A percentile compares a stretch with the other conserved stretches of the same genome.
phyloP scores from a whole-genome alignment of 176 grass and related monocot species.

The Alloteropsis semialata region DNA sequence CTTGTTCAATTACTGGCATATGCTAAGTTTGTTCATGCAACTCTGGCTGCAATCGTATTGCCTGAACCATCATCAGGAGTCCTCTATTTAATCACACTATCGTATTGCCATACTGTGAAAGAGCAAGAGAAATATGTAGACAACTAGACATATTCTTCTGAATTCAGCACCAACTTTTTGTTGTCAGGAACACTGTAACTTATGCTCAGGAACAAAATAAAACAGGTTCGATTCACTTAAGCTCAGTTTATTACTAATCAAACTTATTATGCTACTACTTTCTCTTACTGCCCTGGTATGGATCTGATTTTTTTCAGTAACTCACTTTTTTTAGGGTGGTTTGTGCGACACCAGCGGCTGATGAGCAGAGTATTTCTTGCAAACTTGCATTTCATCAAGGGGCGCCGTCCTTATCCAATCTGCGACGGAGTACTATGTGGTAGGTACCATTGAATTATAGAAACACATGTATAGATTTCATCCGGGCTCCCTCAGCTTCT shows the following conservation, averaged over 20 bases:
- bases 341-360: background rate
- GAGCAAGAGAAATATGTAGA: background rate
- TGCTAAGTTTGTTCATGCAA: background rate
- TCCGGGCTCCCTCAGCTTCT: too few species aligned
- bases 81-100: background rate
- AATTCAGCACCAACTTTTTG: background rate
- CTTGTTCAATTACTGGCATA: background rate
- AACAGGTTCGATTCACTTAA: background rate
- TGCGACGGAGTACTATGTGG: too few species aligned
- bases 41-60: background rate
- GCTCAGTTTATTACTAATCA: background rate
- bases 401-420: too few species aligned
- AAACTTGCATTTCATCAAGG: background rate
- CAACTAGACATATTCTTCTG: background rate
- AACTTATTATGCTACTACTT: background rate
- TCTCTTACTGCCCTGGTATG: background rate
- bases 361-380: background rate
- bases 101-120: background rate
- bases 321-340: background rate
- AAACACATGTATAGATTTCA: too few species aligned
- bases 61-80: background rate
- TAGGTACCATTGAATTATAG: too few species aligned
- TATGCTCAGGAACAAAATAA: background rate
- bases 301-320: background rate
- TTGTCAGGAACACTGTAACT: background rate